Percentiles rank a stretch among this genome's conserved stretches.
Conservation (phyloP, 495 filamentous ascomycete genomes). For the Daldinia decipiens region DNA sequence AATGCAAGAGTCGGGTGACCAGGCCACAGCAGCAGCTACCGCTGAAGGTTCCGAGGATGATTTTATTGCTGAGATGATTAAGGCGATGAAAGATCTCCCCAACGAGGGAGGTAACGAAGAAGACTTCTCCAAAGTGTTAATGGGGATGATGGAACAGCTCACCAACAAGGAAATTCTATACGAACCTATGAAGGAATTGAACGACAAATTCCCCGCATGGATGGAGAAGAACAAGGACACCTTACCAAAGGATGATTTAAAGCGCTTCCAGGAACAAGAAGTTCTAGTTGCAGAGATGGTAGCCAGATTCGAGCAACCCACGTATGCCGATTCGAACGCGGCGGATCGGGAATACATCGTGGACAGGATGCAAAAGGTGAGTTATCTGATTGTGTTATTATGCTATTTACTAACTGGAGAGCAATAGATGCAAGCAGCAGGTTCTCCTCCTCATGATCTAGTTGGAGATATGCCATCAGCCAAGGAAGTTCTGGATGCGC, state of each 20-base stretch:
- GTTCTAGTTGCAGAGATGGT: slow-evolving; percentile 87
- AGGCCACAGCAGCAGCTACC: slow-evolving; percentile 80
- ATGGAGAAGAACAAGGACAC: slow-evolving; percentile 77
- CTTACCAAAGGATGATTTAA: slow-evolving; percentile 73
- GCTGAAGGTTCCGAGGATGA: slow-evolving; percentile 74
- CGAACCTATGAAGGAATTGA: slow-evolving; percentile 96
- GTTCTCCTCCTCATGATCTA: slow-evolving; percentile 87
- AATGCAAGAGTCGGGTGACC: slow-evolving; percentile 86
- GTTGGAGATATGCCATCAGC: slow-evolving; percentile 87
- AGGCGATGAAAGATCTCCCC: slow-evolving; percentile 76
- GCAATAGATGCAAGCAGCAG: slow-evolving; percentile 90
- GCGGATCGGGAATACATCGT: slow-evolving; percentile 91
- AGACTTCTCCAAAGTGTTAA: slow-evolving; percentile 89
- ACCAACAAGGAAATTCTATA: slow-evolving; percentile 98
- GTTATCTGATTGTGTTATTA: slow-evolving; percentile 42
- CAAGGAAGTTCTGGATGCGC: slow-evolving; percentile 73
- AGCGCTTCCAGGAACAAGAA: slow-evolving; percentile 84
- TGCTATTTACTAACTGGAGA: slow-evolving; percentile 35
- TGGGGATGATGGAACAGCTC: slow-evolving; percentile 98
- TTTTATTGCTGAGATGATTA: slow-evolving; percentile 84
- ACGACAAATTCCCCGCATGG: slow-evolving; percentile 91
- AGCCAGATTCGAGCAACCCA: slow-evolving; percentile 79
- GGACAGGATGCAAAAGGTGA: slow-evolving; percentile 95
- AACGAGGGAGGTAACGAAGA: slow-evolving; percentile 77
- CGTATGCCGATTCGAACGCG: slow-evolving; percentile 82